A percentile compares a stretch with the other conserved stretches of the same genome.
Conservation (phyloP, 257 asterid species). For the Sherardia arvensis region DNA sequence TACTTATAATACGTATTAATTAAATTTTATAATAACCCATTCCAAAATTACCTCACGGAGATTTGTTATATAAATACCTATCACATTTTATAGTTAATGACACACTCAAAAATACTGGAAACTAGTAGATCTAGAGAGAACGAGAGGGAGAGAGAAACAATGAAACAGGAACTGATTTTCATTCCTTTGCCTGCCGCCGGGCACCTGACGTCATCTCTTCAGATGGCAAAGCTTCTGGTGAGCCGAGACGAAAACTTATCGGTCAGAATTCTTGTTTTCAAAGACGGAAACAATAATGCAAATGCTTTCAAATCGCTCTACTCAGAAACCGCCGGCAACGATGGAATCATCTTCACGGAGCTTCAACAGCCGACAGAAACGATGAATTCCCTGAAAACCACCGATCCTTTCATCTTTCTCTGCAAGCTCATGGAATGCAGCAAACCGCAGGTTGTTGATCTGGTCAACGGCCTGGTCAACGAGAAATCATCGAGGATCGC, state of each 20-base stretch:
- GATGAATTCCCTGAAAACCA: constrained; percentile 1
- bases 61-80: too few species aligned
- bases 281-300: constrained; percentile 26
- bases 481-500: neutral
- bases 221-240: constrained; percentile 48
- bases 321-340: constrained; percentile 3
- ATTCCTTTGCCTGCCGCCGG: constrained; percentile 57
- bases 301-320: constrained; percentile 1
- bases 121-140: too few species aligned
- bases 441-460: neutral
- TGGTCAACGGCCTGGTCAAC: constrained; percentile 16
- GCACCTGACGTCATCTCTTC: constrained; percentile 44
- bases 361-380: neutral
- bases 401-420: neutral
- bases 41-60: too few species aligned
- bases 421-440: neutral
- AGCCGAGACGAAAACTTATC: constrained; percentile 29
- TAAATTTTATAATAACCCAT: too few species aligned
- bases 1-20: too few species aligned
- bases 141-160: neutral
- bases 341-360: constrained; percentile 16
- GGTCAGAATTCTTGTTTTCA: constrained; percentile 32
- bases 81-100: too few species aligned
- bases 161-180: constrained; percentile 34
- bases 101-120: neutral